phyloP scores from a whole-genome alignment of 371 early-diverging fungal genomes.

The Enteropsectra breve region DNA sequence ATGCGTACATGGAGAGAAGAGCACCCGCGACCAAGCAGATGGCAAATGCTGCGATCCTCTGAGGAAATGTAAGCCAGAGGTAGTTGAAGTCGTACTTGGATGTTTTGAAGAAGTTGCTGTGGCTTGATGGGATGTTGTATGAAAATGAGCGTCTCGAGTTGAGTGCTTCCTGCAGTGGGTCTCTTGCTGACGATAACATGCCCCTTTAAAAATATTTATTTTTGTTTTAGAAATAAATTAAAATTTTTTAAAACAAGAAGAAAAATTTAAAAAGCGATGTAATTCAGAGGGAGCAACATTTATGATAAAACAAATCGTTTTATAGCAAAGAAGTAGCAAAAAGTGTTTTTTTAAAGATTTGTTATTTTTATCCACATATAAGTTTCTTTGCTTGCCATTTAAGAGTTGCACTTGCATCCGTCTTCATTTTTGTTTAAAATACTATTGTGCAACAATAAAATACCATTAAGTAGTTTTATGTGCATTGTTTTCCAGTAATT shows the following conservation, averaged over 20 bases:
- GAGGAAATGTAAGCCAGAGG: constrained; percentile 47
- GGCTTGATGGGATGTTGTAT: constrained; percentile 12
- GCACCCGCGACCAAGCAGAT: constrained; percentile 40
- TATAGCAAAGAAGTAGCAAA: too few species aligned
- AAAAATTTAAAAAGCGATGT: neutral
- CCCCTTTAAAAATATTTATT: constrained; percentile 4
- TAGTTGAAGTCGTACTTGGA: constrained; percentile 47
- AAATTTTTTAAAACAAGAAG: neutral
- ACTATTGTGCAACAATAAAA: too few species aligned
- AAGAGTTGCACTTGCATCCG: too few species aligned
- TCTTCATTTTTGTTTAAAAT: too few species aligned
- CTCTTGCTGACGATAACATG: neutral
- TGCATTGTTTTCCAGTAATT: too few species aligned
- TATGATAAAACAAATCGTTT: too few species aligned
- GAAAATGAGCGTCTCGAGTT: constrained; percentile 20
- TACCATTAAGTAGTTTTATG: too few species aligned
- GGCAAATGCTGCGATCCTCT: constrained; percentile 47
- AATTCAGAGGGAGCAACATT: too few species aligned
- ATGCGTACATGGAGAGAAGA: constrained; percentile 41
- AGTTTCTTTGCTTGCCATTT: too few species aligned
- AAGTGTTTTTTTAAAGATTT: too few species aligned
- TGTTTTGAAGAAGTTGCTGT: constrained; percentile 37
- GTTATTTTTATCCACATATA: too few species aligned
- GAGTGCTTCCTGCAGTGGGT: constrained; percentile 48
- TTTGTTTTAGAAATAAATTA: neutral